These are phyloP conservation scores for Xerocomus brunneocitrinus DNA, from an alignment of 768 basidiomycete genomes.

Conservation along the genomic window DNA sequence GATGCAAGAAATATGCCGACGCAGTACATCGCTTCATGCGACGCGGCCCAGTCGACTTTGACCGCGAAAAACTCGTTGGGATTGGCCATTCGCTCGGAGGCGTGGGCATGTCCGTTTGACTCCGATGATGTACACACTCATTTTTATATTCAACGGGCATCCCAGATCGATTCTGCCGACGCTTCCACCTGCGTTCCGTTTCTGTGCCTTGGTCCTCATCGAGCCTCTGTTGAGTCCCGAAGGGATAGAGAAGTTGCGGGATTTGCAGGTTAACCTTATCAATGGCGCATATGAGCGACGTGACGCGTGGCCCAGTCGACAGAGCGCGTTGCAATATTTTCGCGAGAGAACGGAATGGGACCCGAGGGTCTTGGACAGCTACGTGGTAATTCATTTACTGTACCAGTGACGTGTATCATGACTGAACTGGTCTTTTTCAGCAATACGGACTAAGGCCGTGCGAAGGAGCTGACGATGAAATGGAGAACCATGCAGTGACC, in stretches of 20 bases:
- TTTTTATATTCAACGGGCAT: background rate
- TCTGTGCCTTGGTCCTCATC: slow-evolving; percentile 52
- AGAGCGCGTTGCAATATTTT: slow-evolving; percentile 38
- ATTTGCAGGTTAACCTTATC: slow-evolving; percentile 42
- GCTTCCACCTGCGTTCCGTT: slow-evolving; percentile 41
- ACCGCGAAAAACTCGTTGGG: slow-evolving; percentile 48
- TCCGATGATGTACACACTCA: background rate
- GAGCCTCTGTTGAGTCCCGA: slow-evolving; percentile 61
- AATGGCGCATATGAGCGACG: slow-evolving; percentile 45
- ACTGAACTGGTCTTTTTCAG: slow-evolving; percentile 26
- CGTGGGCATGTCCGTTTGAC: slow-evolving; percentile 49
- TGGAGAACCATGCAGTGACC: slow-evolving; percentile 37
- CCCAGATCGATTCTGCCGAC: slow-evolving; percentile 51
- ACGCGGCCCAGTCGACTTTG: slow-evolving; percentile 45
- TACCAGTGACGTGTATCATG: background rate
- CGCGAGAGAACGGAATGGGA: slow-evolving; percentile 47
- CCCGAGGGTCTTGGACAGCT: slow-evolving; percentile 44
- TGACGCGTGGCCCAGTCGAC: slow-evolving; percentile 48
- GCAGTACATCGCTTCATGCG: slow-evolving; percentile 55
- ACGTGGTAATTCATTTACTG: slow-evolving; percentile 40
- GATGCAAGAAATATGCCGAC: slow-evolving; percentile 60
- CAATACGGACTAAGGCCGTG: slow-evolving; percentile 42
- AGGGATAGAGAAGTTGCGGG: slow-evolving; percentile 38
- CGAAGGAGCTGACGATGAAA: slow-evolving; percentile 26
- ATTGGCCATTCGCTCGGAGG: slow-evolving; percentile 69